These are phyloP conservation scores for Debaryomycetaceae sp. DNA, from an alignment of 1,139 yeast genomes.

Conservation along the genomic window DNA sequence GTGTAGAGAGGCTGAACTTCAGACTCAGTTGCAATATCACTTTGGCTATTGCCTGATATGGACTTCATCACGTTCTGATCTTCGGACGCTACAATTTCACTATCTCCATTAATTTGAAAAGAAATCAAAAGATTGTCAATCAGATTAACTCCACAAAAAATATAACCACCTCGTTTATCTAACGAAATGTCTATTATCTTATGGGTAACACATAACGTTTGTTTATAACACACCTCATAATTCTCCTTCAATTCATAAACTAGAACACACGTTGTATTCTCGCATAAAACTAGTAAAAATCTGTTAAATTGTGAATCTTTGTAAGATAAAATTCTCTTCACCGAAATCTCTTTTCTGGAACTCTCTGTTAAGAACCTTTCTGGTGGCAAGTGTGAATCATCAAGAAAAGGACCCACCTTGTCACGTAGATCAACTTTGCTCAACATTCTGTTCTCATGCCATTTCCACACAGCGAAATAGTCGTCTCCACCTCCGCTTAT, in stretches of 20 bases:
- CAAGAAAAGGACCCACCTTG: conserved; percentile 46
- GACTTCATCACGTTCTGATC: conserved; percentile 6
- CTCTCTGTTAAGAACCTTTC: conserved; percentile 58
- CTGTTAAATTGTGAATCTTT: conserved; percentile 16
- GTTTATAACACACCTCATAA: conserved; percentile 18
- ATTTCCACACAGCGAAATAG: conserved; percentile 73
- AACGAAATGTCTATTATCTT: conserved; percentile 27
- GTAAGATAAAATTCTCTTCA: conserved; percentile 42
- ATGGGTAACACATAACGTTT: conserved; percentile 20
- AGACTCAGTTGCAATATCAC: conserved; percentile 32
- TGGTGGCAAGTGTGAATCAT: conserved; percentile 63
- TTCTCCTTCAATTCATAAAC: conserved; percentile 33
- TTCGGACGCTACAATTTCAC: conserved; percentile 8
- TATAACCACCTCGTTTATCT: conserved; percentile 12
- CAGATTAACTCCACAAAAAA: conserved; percentile 49
- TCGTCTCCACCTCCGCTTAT: conserved; percentile 93
- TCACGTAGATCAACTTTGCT: conserved; percentile 49
- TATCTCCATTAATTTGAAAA: conserved; percentile 13
- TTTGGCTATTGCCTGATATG: conserved; percentile 22
- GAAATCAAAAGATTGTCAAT: conserved; percentile 29
- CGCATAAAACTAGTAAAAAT: conserved; percentile 46
- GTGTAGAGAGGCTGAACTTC: conserved; percentile 65
- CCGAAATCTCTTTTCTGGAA: conserved; percentile 51
- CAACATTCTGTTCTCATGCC: conserved; percentile 50
- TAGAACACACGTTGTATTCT: conserved; percentile 53